Evolutionary conservation across 306 rosid species (phyloP).

Genomic region (Lathyrus sativus): DNA sequence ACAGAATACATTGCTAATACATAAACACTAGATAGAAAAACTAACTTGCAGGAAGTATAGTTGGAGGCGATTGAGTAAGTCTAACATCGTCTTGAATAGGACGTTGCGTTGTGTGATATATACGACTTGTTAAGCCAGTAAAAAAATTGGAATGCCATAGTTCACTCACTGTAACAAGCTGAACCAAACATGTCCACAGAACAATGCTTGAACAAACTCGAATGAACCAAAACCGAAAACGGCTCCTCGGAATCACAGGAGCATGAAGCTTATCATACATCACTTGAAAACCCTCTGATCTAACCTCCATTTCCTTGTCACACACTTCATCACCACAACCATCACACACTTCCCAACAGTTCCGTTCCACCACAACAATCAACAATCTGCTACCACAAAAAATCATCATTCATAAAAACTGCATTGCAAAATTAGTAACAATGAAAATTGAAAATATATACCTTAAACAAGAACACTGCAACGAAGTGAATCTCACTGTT

Average conservation of each 20-base stretch:
- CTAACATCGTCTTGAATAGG: constrained; percentile 32
- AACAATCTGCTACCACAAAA: not conserved
- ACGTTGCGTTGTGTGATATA: constrained; percentile 50
- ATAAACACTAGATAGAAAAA: constrained; percentile 27
- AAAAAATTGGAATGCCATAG: constrained; percentile 78
- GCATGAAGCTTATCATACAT: constrained; percentile 74
- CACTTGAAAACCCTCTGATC: constrained; percentile 70
- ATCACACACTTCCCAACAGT: constrained; percentile 33
- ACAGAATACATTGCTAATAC: constrained; percentile 1
- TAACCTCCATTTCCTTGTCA: constrained; percentile 73
- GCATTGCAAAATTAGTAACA: constrained; percentile 36
- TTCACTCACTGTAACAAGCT: constrained; percentile 79
- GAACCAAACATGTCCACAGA: constrained; percentile 90
- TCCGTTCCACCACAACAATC: not conserved
- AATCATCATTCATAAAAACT: not conserved
- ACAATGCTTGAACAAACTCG: constrained; percentile 82
- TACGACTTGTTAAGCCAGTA: constrained; percentile 62
- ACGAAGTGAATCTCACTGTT: constrained; percentile 27
- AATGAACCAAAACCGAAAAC: constrained; percentile 88
- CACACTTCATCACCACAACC: constrained; percentile 62
- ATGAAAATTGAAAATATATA: constrained; percentile 21
- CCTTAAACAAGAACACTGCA: constrained; percentile 36
- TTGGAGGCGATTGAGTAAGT: constrained; percentile 46
- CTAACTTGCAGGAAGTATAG: constrained; percentile 73
- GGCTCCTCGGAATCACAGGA: constrained; percentile 65